Percentiles rank a stretch among this genome's conserved stretches.
phyloP scores from a whole-genome alignment of 2,329 filamentous ascomycete genomes.

The Alternaria tenuissima region DNA sequence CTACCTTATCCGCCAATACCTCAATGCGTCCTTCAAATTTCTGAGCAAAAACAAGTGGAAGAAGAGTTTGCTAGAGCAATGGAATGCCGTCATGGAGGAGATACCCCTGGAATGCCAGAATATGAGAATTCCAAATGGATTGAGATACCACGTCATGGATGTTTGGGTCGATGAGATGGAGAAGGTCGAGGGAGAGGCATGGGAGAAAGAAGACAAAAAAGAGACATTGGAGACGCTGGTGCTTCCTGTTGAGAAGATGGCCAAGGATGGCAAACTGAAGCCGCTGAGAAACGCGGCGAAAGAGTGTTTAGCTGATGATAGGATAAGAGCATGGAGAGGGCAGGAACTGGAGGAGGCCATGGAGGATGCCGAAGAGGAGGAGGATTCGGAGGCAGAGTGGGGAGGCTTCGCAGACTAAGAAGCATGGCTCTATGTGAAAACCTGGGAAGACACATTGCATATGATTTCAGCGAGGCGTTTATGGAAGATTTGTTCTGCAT shows the following conservation, averaged over 20 bases:
- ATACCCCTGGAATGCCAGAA: conserved; percentile 57
- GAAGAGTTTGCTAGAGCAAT: conserved; percentile 50
- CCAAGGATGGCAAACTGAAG: conserved; percentile 69
- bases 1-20: conserved; percentile 78
- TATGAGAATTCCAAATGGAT: conserved; percentile 76
- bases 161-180: conserved; percentile 92
- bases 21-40: conserved; percentile 72
- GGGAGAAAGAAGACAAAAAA: conserved; percentile 45
- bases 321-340: conserved; percentile 70
- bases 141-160: conserved; percentile 87
- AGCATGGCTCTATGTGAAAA: conserved; percentile 23
- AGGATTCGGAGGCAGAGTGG: conserved; percentile 65
- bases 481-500: conserved; percentile 1
- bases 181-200: conserved; percentile 64
- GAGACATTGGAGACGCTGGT: conserved; percentile 60
- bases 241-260: conserved; percentile 64
- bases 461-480: conserved; percentile 27
- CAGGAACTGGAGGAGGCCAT: conserved; percentile 50
- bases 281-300: conserved; percentile 73
- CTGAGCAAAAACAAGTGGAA: conserved; percentile 56
- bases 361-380: conserved; percentile 55
- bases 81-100: conserved; percentile 58
- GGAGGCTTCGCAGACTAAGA: conserved; percentile 72
- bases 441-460: conserved; percentile 14
- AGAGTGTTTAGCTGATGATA: conserved; percentile 76